Evolutionary conservation across 2,329 filamentous ascomycete species (phyloP).

Genomic region (Sporothrix brasiliensis): DNA sequence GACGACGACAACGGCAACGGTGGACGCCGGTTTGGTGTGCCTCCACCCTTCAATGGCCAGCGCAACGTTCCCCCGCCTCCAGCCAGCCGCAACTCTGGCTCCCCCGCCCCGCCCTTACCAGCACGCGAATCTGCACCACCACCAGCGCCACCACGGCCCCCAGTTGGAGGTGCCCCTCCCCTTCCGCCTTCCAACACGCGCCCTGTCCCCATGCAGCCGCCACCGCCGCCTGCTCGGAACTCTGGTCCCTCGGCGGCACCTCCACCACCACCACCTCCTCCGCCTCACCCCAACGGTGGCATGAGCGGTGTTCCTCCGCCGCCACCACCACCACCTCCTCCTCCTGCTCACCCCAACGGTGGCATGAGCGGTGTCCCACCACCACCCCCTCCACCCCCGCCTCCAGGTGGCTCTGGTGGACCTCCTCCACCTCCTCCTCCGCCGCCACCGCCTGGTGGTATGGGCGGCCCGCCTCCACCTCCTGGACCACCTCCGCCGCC

Average conservation of each 20-base stretch:
- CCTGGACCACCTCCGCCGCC: conserved; percentile 57
- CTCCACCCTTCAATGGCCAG: conserved; percentile 75
- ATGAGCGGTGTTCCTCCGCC: conserved; percentile 47
- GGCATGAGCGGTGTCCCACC: conserved; percentile 42
- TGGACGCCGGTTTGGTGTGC: conserved; percentile 69
- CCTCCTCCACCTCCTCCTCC: conserved; percentile 45
- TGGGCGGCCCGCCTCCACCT: conserved; percentile 51
- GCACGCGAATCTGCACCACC: conserved; percentile 26
- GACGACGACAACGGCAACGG: conserved; percentile 60
- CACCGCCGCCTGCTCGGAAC: conserved; percentile 44
- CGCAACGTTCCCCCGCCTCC: conserved; percentile 73
- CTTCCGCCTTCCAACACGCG: conserved; percentile 56
- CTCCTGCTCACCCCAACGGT: conserved; percentile 46
- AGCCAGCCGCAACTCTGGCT: conserved; percentile 56
- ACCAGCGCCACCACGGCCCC: conserved; percentile 54
- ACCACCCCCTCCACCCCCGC: conserved; percentile 54
- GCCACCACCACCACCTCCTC: conserved; percentile 46
- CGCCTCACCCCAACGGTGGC: conserved; percentile 41
- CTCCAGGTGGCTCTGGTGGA: conserved; percentile 43
- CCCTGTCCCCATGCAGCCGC: conserved; percentile 57
- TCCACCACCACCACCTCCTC: conserved; percentile 38
- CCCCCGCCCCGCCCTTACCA: conserved; percentile 18
- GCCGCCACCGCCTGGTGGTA: conserved; percentile 42
- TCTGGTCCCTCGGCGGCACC: conserved; percentile 41
- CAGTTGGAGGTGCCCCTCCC: conserved; percentile 49